Evolutionary conservation across 2,329 filamentous ascomycete species (phyloP).

Genomic region (Chalaropsis ovoidea): DNA sequence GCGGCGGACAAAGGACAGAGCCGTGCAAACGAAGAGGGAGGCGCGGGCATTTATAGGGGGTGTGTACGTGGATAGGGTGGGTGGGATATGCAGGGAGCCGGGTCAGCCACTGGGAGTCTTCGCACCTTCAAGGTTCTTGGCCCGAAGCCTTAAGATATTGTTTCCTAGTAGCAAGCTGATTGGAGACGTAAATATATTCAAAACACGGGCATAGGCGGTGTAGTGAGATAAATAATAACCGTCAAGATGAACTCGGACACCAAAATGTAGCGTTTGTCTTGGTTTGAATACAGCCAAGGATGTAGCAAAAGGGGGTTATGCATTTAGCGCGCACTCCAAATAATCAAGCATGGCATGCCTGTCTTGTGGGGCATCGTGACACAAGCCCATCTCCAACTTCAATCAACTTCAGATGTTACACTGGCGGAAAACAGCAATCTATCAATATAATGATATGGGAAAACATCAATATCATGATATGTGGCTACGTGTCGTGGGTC

Average conservation of each 20-base stretch:
- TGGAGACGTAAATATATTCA: background rate
- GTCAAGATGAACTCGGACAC: background rate
- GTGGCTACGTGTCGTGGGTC: no score
- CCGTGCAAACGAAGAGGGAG: background rate
- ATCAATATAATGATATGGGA: no score
- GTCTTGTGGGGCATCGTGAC: background rate
- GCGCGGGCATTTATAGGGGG: background rate
- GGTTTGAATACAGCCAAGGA: no score
- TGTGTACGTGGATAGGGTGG: no score
- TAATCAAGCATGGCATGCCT: background rate
- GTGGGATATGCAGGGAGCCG: background rate
- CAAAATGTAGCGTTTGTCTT: background rate
- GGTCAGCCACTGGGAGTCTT: background rate
- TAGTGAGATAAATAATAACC: background rate
- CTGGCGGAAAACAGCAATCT: background rate
- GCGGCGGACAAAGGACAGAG: background rate
- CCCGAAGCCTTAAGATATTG: background rate
- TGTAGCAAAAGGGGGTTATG: constrained; percentile 17
- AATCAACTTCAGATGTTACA: background rate
- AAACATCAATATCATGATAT: no score
- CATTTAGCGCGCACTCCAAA: background rate
- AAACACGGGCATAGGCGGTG: background rate
- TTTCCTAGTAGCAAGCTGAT: background rate
- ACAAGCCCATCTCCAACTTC: background rate
- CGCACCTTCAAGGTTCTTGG: background rate